These are phyloP conservation scores for Dicorynia guianensis DNA, from an alignment of 306 rosid genomes.

Conservation along the genomic window DNA sequence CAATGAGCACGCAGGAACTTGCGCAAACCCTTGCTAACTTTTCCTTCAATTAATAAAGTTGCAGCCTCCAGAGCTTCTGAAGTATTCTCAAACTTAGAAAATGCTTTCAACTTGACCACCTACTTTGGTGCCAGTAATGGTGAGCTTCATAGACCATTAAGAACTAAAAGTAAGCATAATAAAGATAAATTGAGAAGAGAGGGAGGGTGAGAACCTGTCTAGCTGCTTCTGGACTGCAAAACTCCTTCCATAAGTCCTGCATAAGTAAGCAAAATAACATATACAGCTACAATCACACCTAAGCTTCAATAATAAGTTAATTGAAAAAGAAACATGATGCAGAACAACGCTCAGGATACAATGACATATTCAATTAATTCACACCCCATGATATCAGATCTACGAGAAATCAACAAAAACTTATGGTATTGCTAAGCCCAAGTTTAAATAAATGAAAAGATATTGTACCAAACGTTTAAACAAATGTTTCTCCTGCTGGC, in stretches of 20 bases:
- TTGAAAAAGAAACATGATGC: too few species aligned
- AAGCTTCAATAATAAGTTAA: too few species aligned
- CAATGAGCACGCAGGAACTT: conserved; percentile 65
- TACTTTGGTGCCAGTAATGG: conserved; percentile 9
- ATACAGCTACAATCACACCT: too few species aligned
- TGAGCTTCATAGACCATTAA: not conserved
- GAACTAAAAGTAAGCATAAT: not conserved
- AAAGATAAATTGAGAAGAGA: not conserved
- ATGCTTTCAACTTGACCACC: conserved; percentile 66
- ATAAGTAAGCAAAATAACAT: not conserved
- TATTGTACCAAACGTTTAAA: not conserved
- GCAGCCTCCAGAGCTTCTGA: conserved; percentile 67
- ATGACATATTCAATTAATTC: not conserved
- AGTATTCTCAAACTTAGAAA: conserved; percentile 65
- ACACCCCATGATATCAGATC: not conserved
- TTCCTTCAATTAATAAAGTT: conserved; percentile 61
- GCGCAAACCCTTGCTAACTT: conserved; percentile 65
- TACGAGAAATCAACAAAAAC: too few species aligned
- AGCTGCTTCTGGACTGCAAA: conserved; percentile 57
- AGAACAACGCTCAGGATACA: not conserved
- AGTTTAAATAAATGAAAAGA: not conserved
- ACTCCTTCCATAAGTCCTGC: conserved; percentile 62
- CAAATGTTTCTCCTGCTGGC: not conserved
- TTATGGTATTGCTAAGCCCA: not conserved
- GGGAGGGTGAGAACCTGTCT: conserved; percentile 46